Evolutionary conservation across 2,329 filamentous ascomycete species (phyloP).

Genomic region (Kalaharituber pfeilii): DNA sequence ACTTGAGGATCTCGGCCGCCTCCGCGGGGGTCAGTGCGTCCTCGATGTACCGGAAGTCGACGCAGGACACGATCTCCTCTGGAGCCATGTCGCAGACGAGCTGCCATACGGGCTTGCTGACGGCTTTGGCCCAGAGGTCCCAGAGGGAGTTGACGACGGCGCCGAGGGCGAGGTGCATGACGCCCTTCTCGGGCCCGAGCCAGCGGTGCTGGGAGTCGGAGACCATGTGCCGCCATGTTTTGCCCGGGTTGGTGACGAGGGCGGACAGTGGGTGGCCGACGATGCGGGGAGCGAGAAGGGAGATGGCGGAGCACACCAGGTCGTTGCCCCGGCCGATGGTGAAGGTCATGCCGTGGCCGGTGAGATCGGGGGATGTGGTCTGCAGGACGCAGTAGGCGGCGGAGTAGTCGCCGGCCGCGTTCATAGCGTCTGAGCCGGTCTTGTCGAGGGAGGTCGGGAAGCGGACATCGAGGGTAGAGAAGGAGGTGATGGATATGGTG

Average conservation of each 20-base stretch:
- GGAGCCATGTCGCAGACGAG: conserved; percentile 81
- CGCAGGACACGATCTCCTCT: conserved; percentile 69
- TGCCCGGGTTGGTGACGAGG: conserved; percentile 63
- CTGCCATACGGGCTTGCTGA: conserved; percentile 76
- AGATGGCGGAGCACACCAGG: conserved; percentile 72
- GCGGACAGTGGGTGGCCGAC: conserved; percentile 57
- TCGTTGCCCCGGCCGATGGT: conserved; percentile 83
- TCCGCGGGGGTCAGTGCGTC: conserved; percentile 82
- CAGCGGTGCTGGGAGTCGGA: conserved; percentile 78
- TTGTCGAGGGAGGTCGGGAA: conserved; percentile 88
- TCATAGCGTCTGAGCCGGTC: conserved; percentile 96
- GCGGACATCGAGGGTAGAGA: conserved; percentile 54
- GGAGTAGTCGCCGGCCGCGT: conserved; percentile 81
- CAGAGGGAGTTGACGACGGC: conserved; percentile 82
- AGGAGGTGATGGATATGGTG: too few relatives aligned
- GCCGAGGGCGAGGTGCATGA: conserved; percentile 79
- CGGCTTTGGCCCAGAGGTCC: conserved; percentile 85
- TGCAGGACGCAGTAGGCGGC: conserved; percentile 84
- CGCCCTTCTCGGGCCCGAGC: conserved; percentile 88
- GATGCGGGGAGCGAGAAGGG: conserved; percentile 59
- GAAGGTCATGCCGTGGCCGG: conserved; percentile 71
- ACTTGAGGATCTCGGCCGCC: conserved; percentile 52
- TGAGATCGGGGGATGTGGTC: conserved; percentile 35
- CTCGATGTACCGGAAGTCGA: conserved; percentile 89
- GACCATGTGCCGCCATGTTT: conserved; percentile 83